These are phyloP conservation scores for Citrus reticulata DNA, from an alignment of 345 rosid genomes.

Conservation along the genomic window DNA sequence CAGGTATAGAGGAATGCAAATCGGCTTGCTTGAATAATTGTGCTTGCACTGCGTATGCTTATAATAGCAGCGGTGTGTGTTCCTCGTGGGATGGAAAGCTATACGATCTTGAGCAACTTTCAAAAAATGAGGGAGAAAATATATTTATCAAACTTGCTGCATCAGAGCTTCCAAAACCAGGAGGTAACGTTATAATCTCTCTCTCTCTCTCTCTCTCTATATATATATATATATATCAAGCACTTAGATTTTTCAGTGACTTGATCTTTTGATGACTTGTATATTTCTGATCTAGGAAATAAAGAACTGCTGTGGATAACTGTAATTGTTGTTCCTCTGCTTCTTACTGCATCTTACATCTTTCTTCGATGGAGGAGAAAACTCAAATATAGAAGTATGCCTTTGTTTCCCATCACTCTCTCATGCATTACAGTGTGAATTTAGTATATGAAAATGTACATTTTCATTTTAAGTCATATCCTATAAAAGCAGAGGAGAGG, in stretches of 20 bases:
- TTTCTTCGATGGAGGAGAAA: conserved; percentile 5
- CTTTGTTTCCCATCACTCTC: neutral
- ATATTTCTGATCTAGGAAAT: neutral
- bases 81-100: neutral
- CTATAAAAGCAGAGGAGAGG: neutral
- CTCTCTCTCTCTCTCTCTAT: no score
- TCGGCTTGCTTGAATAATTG: conserved; percentile 13
- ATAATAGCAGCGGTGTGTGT: conserved; percentile 6
- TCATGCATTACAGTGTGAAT: neutral
- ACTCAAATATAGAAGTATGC: conserved; percentile 2
- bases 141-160: conserved; percentile 10
- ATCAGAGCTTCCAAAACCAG: conserved; percentile 8
- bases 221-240: no score
- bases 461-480: neutral
- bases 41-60: conserved; percentile 15
- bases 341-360: neutral
- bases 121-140: neutral
- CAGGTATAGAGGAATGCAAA: neutral
- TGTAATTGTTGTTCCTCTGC: neutral
- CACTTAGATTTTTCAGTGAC: neutral
- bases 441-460: neutral
- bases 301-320: conserved; percentile 1
- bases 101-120: neutral
- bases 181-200: neutral
- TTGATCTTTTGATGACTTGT: neutral